These are phyloP conservation scores for Euphorbia lathyris DNA, from an alignment of 345 rosid species.

Conservation along the genomic window DNA sequence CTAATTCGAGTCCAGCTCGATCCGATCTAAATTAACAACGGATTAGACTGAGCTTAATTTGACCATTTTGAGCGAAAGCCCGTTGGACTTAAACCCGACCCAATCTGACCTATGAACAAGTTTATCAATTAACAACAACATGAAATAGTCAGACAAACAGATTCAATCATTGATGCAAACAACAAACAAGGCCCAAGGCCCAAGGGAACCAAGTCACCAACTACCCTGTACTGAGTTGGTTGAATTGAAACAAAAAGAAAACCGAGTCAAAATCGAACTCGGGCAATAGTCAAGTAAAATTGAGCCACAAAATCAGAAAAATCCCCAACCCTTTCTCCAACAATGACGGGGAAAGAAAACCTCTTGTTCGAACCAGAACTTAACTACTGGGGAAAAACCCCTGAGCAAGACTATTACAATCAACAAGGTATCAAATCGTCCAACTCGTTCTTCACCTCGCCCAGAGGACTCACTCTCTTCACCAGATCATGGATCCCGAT, in stretches of 20 bases:
- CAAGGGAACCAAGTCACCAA: too few relatives aligned
- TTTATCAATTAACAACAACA: too few relatives aligned
- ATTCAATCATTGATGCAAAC: neutral
- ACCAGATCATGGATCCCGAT: slow-evolving; percentile 73
- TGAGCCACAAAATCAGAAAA: neutral
- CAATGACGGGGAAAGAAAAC: slow-evolving; percentile 21
- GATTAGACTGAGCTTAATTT: too few relatives aligned
- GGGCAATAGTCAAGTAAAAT: neutral
- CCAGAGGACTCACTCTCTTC: slow-evolving; percentile 71
- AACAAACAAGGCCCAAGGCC: too few relatives aligned
- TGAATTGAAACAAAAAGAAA: too few relatives aligned
- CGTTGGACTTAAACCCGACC: too few relatives aligned
- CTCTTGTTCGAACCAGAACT: neutral
- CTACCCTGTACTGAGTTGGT: neutral
- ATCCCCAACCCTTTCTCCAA: slow-evolving; percentile 5
- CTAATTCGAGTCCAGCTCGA: too few relatives aligned
- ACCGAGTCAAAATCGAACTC: neutral
- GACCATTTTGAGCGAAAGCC: too few relatives aligned
- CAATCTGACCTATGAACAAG: too few relatives aligned
- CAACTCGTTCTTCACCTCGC: slow-evolving; percentile 63
- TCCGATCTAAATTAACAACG: too few relatives aligned
- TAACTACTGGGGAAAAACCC: slow-evolving; percentile 62
- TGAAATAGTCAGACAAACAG: too few relatives aligned
- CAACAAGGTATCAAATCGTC: slow-evolving; percentile 55
- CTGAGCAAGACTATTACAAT: slow-evolving; percentile 58